Evolutionary conservation across 2,329 filamentous ascomycete genomes (phyloP), one percentile per base, ranked within the genome.

Genomic region (Didymella segeticola): DNA sequence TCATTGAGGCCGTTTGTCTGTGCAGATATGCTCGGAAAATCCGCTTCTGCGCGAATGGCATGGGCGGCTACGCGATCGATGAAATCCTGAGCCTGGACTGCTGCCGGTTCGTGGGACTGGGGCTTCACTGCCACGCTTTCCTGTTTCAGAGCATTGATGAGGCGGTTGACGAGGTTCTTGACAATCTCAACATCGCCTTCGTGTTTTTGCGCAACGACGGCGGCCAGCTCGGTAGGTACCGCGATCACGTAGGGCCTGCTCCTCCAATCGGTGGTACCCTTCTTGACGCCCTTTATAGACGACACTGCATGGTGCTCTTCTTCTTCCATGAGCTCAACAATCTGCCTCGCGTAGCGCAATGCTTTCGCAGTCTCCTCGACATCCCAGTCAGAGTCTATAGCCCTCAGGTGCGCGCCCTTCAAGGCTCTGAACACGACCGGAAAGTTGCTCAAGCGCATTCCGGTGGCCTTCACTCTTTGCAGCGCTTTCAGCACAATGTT

Each of bases 191-290:
- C 68, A 36, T 75, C 70, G 26, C 60, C 70, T 37, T 77, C 60
- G 34, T 77, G 66, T 52, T 66, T 70, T 45, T 74, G 69, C 3
- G 74, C 75, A 37, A 72, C 64, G 5, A 76, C 68, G 23, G 78
- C 77, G 15, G 75, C 70, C 63, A 81, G 56, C 61, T 79, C 77
- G 5, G 80, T 64, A 45, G 76, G 74, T 23, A 75, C 54, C n/a
- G 74, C 78, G 27, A 80, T 66, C 4, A 78, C 70, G 4, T 66
- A 62, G 1, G 78, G 75, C 37, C 66, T 60, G 7, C 64, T 51
- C 36, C 65, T 64, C 42, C 56, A 58, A 22, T 68, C 49, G 49
- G 66, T 46, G 71, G 68, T n/a, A 66, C 58, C 58, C 71, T 9
- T 62, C 51, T 62, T 25, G 17, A 39, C 52, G 45, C 34, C 48